A percentile compares a stretch with the other conserved stretches of the same genome.
Evolutionary conservation across 2,329 filamentous ascomycete genomes (phyloP).

Genomic region (Aspergillus novofumigatus): DNA sequence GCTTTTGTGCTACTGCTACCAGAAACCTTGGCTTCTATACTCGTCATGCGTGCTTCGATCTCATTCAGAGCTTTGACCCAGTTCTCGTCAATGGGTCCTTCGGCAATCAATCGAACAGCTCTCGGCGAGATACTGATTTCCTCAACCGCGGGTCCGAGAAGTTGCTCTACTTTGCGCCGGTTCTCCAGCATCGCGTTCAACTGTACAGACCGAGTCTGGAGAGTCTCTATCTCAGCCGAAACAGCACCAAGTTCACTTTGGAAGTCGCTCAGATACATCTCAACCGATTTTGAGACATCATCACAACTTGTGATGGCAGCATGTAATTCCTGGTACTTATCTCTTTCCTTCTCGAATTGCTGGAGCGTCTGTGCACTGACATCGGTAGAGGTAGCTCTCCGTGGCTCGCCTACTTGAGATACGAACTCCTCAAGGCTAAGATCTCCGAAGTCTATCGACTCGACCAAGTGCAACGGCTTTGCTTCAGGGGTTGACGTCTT

Average conservation of each 20-base stretch:
- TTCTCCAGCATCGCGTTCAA: slow-evolving; percentile 85
- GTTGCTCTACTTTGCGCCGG: slow-evolving; percentile 80
- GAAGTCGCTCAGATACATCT: slow-evolving; percentile 87
- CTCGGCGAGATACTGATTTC: slow-evolving; percentile 84
- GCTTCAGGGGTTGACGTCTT: slow-evolving; percentile 1
- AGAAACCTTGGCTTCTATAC: slow-evolving; percentile 64
- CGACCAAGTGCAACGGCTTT: slow-evolving; percentile 48
- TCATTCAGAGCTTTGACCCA: slow-evolving; percentile 83
- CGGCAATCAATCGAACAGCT: slow-evolving; percentile 77
- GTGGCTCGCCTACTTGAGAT: slow-evolving; percentile 29
- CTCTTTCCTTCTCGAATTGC: slow-evolving; percentile 76
- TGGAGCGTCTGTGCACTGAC: slow-evolving; percentile 58
- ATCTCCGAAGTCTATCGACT: slow-evolving; percentile 73
- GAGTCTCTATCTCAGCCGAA: slow-evolving; percentile 88
- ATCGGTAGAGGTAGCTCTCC: slow-evolving; percentile 26
- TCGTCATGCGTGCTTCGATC: slow-evolving; percentile 70
- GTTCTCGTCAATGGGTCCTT: slow-evolving; percentile 82
- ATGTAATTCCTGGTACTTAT: slow-evolving; percentile 86
- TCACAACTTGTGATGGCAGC: slow-evolving; percentile 85
- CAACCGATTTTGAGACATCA: slow-evolving; percentile 86
- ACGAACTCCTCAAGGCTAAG: slow-evolving; percentile 72
- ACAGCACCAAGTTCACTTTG: slow-evolving; percentile 88
- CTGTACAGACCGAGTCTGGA: slow-evolving; percentile 80
- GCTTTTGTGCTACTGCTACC: slow-evolving; percentile 66
- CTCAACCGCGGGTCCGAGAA: slow-evolving; percentile 83